These are phyloP conservation scores for Allomyces arbusculus DNA, from an alignment of 192 early-diverging fungal genomes.

Conservation along the genomic window DNA sequence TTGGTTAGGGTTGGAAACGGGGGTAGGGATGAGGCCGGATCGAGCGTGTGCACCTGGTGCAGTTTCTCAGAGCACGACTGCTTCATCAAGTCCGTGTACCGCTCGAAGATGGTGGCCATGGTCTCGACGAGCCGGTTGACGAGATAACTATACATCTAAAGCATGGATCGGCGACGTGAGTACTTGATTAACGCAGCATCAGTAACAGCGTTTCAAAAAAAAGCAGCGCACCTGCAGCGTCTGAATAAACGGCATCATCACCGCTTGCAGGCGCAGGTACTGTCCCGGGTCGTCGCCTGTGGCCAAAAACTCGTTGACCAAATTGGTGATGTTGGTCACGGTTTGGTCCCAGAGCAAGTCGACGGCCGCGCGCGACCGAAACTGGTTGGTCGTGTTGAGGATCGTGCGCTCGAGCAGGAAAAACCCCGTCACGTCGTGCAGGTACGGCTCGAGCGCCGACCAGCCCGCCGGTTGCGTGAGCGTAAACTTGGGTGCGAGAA, in stretches of 20 bases:
- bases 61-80: conserved; percentile 39
- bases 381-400: conserved; percentile 67
- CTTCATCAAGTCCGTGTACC: conserved; percentile 59
- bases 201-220: too few species aligned
- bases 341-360: conserved; percentile 79
- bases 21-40: neutral
- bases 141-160: conserved; percentile 50
- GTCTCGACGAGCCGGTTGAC: conserved; percentile 46
- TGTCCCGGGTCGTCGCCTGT: conserved; percentile 58
- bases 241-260: conserved; percentile 70
- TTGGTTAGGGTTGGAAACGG: too few species aligned
- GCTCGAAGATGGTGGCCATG: conserved; percentile 52
- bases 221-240: conserved; percentile 51
- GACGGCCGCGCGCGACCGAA: conserved; percentile 54
- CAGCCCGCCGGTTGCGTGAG: conserved; percentile 41
- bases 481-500: conserved; percentile 52
- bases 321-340: conserved; percentile 54
- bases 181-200: neutral
- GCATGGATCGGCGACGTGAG: conserved; percentile 1
- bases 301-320: conserved; percentile 57
- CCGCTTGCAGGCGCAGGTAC: conserved; percentile 56
- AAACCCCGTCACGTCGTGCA: conserved; percentile 87
- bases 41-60: conserved; percentile 28
- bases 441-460: conserved; percentile 42
- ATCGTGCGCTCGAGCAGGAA: conserved; percentile 87